These are phyloP conservation scores for Ophiosphaerella narmari DNA, from an alignment of 2,329 filamentous ascomycete genomes.

Conservation along the genomic window DNA sequence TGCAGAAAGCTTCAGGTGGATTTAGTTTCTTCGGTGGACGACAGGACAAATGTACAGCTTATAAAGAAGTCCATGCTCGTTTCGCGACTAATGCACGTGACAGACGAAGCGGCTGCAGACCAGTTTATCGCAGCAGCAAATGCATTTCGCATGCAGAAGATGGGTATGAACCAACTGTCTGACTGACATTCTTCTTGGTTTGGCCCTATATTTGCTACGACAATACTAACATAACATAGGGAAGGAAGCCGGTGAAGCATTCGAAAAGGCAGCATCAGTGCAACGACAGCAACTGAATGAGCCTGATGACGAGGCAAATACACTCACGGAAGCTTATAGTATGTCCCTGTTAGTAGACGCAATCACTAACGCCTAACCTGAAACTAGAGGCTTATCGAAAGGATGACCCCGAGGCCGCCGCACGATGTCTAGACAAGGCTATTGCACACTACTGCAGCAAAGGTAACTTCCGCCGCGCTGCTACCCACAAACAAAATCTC, in stretches of 20 bases:
- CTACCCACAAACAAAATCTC: slow-evolving; percentile 86
- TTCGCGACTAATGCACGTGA: slow-evolving; percentile 26
- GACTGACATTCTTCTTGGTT: too few relatives aligned
- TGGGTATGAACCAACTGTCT: slow-evolving; percentile 60
- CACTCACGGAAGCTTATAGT: slow-evolving; percentile 84
- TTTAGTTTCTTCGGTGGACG: slow-evolving; percentile 89
- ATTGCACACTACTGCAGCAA: slow-evolving; percentile 86
- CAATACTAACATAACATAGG: slow-evolving; percentile 55
- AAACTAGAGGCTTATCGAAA: slow-evolving; percentile 76
- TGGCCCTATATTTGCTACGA: neutral
- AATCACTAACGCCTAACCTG: slow-evolving; percentile 9
- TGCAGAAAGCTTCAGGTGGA: slow-evolving; percentile 73
- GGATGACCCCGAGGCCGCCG: slow-evolving; percentile 80
- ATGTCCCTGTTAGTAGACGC: neutral
- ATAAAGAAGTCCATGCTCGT: neutral
- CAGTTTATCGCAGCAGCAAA: slow-evolving; percentile 88
- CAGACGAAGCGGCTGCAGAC: slow-evolving; percentile 80
- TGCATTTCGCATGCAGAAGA: slow-evolving; percentile 85
- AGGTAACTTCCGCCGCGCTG: slow-evolving; percentile 89
- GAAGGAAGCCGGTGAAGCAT: slow-evolving; percentile 83
- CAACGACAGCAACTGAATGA: slow-evolving; percentile 83
- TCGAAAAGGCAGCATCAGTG: slow-evolving; percentile 81
- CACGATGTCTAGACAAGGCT: slow-evolving; percentile 75
- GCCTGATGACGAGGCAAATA: slow-evolving; percentile 89
- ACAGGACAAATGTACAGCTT: slow-evolving; percentile 70